These are phyloP conservation scores for Terana coerulea DNA, from an alignment of 768 basidiomycete species.

Conservation along the genomic window DNA sequence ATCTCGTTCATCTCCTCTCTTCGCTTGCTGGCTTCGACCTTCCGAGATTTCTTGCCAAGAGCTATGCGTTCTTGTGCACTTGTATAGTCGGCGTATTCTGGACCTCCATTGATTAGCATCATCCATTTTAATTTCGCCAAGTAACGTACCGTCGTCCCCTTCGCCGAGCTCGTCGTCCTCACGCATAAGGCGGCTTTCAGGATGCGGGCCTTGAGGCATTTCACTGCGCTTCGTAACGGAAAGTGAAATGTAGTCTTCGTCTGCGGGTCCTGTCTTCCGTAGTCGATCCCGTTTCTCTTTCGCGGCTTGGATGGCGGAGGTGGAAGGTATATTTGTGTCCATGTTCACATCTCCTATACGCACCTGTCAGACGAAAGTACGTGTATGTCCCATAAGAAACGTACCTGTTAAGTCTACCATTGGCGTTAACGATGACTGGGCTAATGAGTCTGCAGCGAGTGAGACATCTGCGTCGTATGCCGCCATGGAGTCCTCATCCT, in stretches of 20 bases:
- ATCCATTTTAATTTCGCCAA: neutral
- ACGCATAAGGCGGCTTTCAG: conserved; percentile 74
- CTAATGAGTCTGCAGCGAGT: conserved; percentile 34
- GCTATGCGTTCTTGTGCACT: conserved; percentile 86
- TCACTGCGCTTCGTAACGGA: conserved; percentile 58
- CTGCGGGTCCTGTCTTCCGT: conserved; percentile 41
- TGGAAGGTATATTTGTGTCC: conserved; percentile 58
- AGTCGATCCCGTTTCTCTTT: conserved; percentile 74
- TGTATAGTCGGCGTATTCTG: conserved; percentile 85
- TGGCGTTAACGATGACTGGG: conserved; percentile 27
- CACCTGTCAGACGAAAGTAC: neutral
- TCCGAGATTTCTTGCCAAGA: conserved; percentile 77
- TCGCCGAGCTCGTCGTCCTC: conserved; percentile 90
- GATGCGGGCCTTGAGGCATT: conserved; percentile 68
- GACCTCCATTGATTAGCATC: neutral
- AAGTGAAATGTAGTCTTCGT: conserved; percentile 77
- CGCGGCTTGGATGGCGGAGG: conserved; percentile 66
- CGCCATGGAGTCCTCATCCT: conserved; percentile 28
- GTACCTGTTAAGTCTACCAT: conserved; percentile 29
- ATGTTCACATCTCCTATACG: conserved; percentile 28
- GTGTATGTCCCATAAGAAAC: conserved; percentile 6
- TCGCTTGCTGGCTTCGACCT: conserved; percentile 61
- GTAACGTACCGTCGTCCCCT: conserved; percentile 73
- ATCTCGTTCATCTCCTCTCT: conserved; percentile 73
- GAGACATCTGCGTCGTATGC: conserved; percentile 53